A percentile compares a stretch with the other conserved stretches of the same genome.
Evolutionary conservation across 768 basidiomycete species (phyloP).

Genomic region (Mycena polygramma): DNA sequence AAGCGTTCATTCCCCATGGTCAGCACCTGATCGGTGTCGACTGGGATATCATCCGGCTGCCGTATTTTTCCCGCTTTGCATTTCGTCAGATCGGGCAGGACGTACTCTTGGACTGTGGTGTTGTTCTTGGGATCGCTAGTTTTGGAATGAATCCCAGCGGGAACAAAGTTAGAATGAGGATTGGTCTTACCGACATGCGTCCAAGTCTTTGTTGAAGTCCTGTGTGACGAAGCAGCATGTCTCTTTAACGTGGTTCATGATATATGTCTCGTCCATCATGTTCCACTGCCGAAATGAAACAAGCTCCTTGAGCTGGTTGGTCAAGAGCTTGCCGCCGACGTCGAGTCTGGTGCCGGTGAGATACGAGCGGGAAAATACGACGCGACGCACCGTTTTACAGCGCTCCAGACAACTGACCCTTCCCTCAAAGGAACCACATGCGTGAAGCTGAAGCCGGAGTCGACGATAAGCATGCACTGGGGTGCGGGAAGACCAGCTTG

Average conservation of each 20-base stretch:
- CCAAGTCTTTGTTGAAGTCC: conserved; percentile 79
- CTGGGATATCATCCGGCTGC: conserved; percentile 62
- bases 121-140: conserved; percentile 68
- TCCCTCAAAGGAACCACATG: conserved; percentile 89
- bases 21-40: conserved; percentile 77
- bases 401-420: conserved; percentile 80
- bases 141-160: conserved; percentile 7
- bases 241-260: conserved; percentile 95
- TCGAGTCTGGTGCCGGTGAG: conserved; percentile 74
- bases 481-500: conserved; percentile 63
- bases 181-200: conserved; percentile 77
- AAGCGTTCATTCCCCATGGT: conserved; percentile 94
- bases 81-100: conserved; percentile 88
- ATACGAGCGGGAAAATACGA: conserved; percentile 13
- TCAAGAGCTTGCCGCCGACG: conserved; percentile 94
- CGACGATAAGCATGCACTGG: conserved; percentile 86
- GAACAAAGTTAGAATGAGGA: not conserved
- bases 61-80: conserved; percentile 73
- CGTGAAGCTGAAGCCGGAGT: conserved; percentile 95
- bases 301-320: conserved; percentile 94
- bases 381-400: conserved; percentile 78
- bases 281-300: conserved; percentile 98
- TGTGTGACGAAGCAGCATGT: conserved; percentile 88
- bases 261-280: conserved; percentile 97
- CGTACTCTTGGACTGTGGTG: conserved; percentile 86